Percentiles rank a stretch among this genome's conserved stretches.
Evolutionary conservation across 2,329 filamentous ascomycete species (phyloP).

Genomic region (Coniochaeta sp.): DNA sequence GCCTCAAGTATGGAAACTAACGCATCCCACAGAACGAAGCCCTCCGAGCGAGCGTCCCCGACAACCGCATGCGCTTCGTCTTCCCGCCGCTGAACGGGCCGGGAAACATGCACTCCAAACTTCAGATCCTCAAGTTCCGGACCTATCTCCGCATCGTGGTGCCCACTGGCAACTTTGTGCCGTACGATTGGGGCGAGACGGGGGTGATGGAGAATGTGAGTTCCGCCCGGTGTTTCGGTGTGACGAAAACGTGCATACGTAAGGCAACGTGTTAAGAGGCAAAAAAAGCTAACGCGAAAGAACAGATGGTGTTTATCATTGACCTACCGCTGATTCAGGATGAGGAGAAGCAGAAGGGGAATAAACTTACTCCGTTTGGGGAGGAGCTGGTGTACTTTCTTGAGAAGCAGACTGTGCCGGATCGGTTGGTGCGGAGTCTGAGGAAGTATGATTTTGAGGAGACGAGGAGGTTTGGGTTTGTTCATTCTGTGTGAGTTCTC

Average conservation of each 20-base stretch:
- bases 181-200: slow-evolving; percentile 84
- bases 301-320: slow-evolving; percentile 79
- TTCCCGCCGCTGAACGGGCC: slow-evolving; percentile 75
- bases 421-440: slow-evolving; percentile 60
- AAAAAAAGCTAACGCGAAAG: no score
- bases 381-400: slow-evolving; percentile 67
- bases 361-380: slow-evolving; percentile 48
- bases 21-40: slow-evolving; percentile 44
- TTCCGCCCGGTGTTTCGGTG: not conserved
- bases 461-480: slow-evolving; percentile 67
- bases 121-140: slow-evolving; percentile 79
- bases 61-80: slow-evolving; percentile 57
- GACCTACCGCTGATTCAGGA: slow-evolving; percentile 65
- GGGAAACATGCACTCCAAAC: slow-evolving; percentile 86
- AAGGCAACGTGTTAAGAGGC: no score
- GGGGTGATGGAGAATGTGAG: slow-evolving; percentile 78
- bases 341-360: slow-evolving; percentile 21
- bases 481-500: slow-evolving; percentile 70
- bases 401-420: slow-evolving; percentile 55
- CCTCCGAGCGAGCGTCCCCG: slow-evolving; percentile 42
- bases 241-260: not conserved
- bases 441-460: slow-evolving; percentile 73
- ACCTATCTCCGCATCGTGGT: slow-evolving; percentile 71
- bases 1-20: no score
- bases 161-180: slow-evolving; percentile 78